Base-by-base conservation (phyloP, 768 basidiomycete species). In the Floccularia luteovirens region DNA sequence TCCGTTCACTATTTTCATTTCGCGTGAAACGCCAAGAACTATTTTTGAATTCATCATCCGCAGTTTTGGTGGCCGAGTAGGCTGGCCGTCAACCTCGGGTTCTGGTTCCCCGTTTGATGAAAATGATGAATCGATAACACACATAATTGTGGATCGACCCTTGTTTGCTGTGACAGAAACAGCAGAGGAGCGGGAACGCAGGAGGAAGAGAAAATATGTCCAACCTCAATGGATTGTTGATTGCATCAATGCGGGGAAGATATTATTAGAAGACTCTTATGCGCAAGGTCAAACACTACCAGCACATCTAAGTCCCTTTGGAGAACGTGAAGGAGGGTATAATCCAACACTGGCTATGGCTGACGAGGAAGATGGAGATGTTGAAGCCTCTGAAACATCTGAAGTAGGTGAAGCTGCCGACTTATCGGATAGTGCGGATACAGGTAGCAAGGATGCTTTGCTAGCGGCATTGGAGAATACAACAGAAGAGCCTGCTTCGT, bases 221-320 rank as follows among this genome's bases (percentile, higher is more conserved):
- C 96, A 98, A 60, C 96, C 96, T 8, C 94, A 98, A 60, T 98
- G 96, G 96, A 75, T 96, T 23, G 89, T 90, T 24, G 96, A 99
- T 58, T 96, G 88, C 58, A 80, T 96, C 56, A 99, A 99, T 57
- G 74, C 79, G 5, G 81, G 82, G 7, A 87, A 75, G 57, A 73
- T 94, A 43, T 70, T 97, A 21, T 72, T 90, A 1, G 88, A 92
- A 51, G 92, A 87, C 44, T 70, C 74, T 20, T 98, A 98, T 56
- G 72, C 68, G 17, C 92, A 91, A 53, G 96, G 92, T 2, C 76
- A 77, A 47, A 74, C 76, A 2, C 75, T 97, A 23, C 96, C 96
- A 2, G 92, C 96, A 20, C 96, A 99, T 66, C 60, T 99, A 39
- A 93, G 90, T 61, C 96, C 96, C 11, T 99, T 98, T 60, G 90